These are phyloP conservation scores for Paracorniculantispora psalliotae DNA, from an alignment of 2,329 filamentous ascomycete species.

Conservation along the genomic window DNA sequence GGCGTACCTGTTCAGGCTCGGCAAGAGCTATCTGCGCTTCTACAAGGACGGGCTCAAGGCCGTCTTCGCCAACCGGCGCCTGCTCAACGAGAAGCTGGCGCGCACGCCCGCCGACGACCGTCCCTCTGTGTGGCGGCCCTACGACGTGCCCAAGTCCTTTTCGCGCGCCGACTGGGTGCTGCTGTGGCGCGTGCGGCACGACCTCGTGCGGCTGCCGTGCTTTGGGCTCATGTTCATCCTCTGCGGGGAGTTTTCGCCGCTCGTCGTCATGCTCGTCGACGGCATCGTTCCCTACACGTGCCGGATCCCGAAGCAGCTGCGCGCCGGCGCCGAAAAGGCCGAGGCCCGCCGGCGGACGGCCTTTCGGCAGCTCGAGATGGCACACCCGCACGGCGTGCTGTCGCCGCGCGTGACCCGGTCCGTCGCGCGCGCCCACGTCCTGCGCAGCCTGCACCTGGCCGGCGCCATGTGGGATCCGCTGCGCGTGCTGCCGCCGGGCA, in stretches of 20 bases:
- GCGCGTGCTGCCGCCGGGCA: conserved; percentile 40
- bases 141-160: conserved; percentile 29
- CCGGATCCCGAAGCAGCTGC: conserved; percentile 71
- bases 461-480: conserved; percentile 46
- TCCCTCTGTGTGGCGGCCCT: conserved; percentile 34
- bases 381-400: conserved; percentile 31
- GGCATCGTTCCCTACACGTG: conserved; percentile 74
- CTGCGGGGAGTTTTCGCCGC: conserved; percentile 80
- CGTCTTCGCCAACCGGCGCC: conserved; percentile 62
- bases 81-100: conserved; percentile 40
- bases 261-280: conserved; percentile 69
- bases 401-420: conserved; percentile 26
- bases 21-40: conserved; percentile 74
- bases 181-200: conserved; percentile 60
- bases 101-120: conserved; percentile 50
- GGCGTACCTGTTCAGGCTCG: conserved; percentile 54
- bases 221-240: conserved; percentile 73
- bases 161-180: conserved; percentile 69
- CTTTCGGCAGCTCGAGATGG: conserved; percentile 39
- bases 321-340: conserved; percentile 48
- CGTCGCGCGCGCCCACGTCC: conserved; percentile 33
- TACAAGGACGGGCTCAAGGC: conserved; percentile 81
- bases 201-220: conserved; percentile 70
- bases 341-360: conserved; percentile 48
- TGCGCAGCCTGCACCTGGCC: conserved; percentile 41